phyloP scores from a whole-genome alignment of 345 rosid species.

The Noccaea caerulescens region DNA sequence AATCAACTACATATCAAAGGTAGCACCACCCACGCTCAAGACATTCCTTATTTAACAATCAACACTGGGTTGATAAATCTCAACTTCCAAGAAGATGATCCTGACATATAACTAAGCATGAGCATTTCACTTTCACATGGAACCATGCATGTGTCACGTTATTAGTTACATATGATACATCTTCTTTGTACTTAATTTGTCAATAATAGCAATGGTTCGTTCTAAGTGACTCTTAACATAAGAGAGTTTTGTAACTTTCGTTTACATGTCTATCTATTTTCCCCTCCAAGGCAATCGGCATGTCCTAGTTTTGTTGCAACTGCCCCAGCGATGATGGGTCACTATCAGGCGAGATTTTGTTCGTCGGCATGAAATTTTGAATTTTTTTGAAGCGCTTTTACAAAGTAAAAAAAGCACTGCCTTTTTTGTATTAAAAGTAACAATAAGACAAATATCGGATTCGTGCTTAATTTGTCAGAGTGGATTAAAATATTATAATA shows the following conservation, averaged over 20 bases:
- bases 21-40: too few relatives aligned
- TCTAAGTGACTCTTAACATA: background rate
- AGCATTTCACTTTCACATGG: background rate
- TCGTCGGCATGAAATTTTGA: conserved; percentile 22
- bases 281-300: conserved; percentile 6
- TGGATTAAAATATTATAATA: background rate
- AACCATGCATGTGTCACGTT: conserved; percentile 4
- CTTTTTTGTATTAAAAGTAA: conserved; percentile 6
- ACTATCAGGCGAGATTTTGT: conserved; percentile 28
- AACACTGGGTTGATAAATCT: too few relatives aligned
- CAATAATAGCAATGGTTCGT: too few relatives aligned
- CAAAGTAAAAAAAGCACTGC: conserved; percentile 2
- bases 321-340: conserved; percentile 12
- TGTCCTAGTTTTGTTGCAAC: background rate
- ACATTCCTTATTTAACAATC: too few relatives aligned
- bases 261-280: background rate
- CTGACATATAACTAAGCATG: background rate
- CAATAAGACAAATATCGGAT: conserved; percentile 27
- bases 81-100: too few relatives aligned
- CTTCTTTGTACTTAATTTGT: too few relatives aligned
- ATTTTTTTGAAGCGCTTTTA: background rate
- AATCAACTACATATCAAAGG: too few relatives aligned
- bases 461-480: conserved; percentile 10
- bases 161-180: background rate
- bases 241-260: background rate